These are phyloP conservation scores for Aspergillus intermedius DNA, from an alignment of 2,329 filamentous ascomycete species.

Conservation along the genomic window DNA sequence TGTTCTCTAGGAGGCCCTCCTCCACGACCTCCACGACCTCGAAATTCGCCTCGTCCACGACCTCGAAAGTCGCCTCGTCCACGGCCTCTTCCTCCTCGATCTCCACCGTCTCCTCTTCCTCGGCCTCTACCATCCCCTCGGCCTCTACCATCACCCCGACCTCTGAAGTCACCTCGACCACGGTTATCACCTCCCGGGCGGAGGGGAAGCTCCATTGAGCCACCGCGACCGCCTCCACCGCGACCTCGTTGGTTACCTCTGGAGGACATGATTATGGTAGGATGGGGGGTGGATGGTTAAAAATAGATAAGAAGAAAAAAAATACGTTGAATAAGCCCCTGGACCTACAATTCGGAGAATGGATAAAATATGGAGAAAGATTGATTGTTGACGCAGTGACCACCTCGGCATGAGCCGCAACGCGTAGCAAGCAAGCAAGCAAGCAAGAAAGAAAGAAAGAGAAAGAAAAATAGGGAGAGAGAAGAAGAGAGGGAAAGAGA, in stretches of 20 bases:
- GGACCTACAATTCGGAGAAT: background rate
- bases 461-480: background rate
- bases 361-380: background rate
- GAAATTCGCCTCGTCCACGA: background rate
- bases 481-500: background rate
- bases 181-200: constrained; percentile 7
- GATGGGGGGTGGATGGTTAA: background rate
- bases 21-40: constrained; percentile 5
- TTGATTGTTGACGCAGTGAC: no score
- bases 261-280: constrained; percentile 10
- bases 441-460: no score
- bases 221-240: constrained; percentile 20
- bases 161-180: constrained; percentile 6
- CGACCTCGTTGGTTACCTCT: constrained; percentile 12
- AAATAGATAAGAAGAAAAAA: background rate
- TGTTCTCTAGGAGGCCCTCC: constrained; percentile 6
- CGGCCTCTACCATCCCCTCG: constrained; percentile 16
- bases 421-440: no score
- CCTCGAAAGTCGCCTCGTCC: constrained; percentile 6
- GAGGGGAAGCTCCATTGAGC: constrained; percentile 15
- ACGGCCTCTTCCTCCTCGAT: constrained; percentile 10
- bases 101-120: constrained; percentile 9
- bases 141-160: constrained; percentile 14
- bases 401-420: no score
- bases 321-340: background rate